Percentiles rank a stretch among this genome's conserved stretches.
These are phyloP conservation scores for Metschnikowia cerradonensis DNA, from an alignment of 805 yeast species.

Conservation along the genomic window DNA sequence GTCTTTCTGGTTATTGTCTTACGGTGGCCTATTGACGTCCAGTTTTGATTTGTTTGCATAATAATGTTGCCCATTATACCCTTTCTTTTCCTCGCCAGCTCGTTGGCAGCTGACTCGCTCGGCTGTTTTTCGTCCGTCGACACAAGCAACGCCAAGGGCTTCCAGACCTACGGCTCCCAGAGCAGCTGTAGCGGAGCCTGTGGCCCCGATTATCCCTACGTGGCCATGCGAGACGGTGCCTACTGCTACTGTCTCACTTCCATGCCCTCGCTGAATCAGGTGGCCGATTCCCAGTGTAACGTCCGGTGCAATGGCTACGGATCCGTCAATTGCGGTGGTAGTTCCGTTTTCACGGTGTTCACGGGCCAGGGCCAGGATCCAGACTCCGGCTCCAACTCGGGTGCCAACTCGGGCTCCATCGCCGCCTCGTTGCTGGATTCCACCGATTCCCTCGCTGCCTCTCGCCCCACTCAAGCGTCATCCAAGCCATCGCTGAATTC, in stretches of 20 bases:
- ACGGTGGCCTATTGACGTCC: too few species aligned
- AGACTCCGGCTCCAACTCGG: constrained; percentile 20
- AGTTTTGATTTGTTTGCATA: too few species aligned
- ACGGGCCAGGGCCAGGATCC: background rate
- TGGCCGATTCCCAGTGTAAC: constrained; percentile 23
- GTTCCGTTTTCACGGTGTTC: constrained; percentile 27
- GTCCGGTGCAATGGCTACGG: constrained; percentile 35
- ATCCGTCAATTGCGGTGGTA: constrained; percentile 36
- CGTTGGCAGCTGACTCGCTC: constrained; percentile 7
- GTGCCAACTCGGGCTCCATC: background rate
- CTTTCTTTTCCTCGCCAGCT: background rate
- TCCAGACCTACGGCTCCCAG: constrained; percentile 25
- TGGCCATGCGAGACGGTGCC: constrained; percentile 35
- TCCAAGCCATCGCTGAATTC: background rate
- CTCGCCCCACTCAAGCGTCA: background rate
- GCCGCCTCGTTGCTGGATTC: background rate
- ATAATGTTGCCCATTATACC: background rate
- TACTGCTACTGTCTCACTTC: constrained; percentile 37
- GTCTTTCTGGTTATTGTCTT: too few species aligned
- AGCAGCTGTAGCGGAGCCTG: constrained; percentile 29
- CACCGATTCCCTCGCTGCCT: background rate
- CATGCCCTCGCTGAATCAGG: constrained; percentile 21
- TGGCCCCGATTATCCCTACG: constrained; percentile 29
- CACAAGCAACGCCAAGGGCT: constrained; percentile 22
- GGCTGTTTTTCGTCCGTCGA: constrained; percentile 34